These are phyloP conservation scores for Scenedesmus sp. DNA, from an alignment of 163 green algal genomes.

Conservation along the genomic window DNA sequence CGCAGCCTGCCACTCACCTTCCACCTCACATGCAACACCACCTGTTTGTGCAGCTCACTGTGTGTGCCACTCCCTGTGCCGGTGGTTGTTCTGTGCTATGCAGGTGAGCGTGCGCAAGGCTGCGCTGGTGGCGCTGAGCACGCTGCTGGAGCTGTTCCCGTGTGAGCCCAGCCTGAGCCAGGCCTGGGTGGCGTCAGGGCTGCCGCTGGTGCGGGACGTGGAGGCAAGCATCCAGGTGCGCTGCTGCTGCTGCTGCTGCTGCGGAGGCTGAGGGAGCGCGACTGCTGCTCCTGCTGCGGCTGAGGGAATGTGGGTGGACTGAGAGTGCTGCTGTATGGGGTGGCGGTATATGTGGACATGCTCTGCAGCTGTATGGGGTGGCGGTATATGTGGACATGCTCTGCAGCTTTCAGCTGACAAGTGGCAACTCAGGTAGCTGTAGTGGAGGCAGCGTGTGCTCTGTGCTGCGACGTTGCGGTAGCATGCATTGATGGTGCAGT, in stretches of 20 bases:
- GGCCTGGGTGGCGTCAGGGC: constrained; percentile 70
- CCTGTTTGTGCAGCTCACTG: too few species aligned
- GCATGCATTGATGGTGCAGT: neutral
- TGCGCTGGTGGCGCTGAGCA: constrained; percentile 64
- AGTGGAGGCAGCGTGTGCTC: too few species aligned
- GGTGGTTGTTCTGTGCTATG: neutral
- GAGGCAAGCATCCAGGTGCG: constrained; percentile 69
- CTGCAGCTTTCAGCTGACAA: too few species aligned
- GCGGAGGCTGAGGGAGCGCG: neutral
- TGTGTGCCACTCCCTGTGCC: neutral
- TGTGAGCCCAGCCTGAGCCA: constrained; percentile 54
- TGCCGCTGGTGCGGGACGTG: constrained; percentile 79
- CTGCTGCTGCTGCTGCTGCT: neutral
- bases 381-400: too few species aligned
- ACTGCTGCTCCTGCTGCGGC: too few species aligned
- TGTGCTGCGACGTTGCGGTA: too few species aligned
- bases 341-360: neutral
- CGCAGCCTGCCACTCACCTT: too few species aligned
- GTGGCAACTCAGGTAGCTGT: too few species aligned
- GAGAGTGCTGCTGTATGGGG: too few species aligned
- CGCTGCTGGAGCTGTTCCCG: constrained; percentile 73
- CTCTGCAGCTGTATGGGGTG: too few species aligned
- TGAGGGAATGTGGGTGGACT: too few species aligned
- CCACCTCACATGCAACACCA: too few species aligned
- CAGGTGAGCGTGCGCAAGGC: constrained; percentile 84